phyloP scores from a whole-genome alignment of 2,329 filamentous ascomycete species.

The Pyricularia sp. region DNA sequence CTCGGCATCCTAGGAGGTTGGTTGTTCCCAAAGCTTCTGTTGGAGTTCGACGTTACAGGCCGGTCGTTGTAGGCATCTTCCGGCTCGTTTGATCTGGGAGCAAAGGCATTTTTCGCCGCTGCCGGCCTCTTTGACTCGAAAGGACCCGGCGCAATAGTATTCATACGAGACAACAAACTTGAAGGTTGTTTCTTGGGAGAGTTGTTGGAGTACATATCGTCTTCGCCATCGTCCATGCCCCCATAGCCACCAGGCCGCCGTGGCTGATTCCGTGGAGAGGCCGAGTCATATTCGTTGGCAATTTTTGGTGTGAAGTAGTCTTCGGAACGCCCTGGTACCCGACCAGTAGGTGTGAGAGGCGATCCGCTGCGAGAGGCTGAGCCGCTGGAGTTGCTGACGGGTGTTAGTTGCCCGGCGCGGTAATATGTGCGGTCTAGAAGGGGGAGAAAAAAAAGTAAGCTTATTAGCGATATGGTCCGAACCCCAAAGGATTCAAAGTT shows the following conservation, averaged over 20 bases:
- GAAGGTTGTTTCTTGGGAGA: conserved; percentile 34
- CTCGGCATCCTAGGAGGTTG: conserved; percentile 30
- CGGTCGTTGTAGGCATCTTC: conserved; percentile 16
- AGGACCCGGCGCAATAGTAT: conserved; percentile 56
- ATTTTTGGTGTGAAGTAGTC: conserved; percentile 38
- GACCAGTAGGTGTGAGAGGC: conserved; percentile 45
- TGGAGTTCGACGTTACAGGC: conserved; percentile 21
- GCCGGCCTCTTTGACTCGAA: conserved; percentile 39
- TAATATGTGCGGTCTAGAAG: conserved; percentile 43
- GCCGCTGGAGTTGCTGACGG: conserved; percentile 49
- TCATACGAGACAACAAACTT: conserved; percentile 50
- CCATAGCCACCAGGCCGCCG: conserved; percentile 40
- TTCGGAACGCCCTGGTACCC: conserved; percentile 30
- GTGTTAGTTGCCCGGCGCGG: conserved; percentile 51
- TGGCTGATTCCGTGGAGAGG: conserved; percentile 25
- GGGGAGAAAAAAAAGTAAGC: not conserved
- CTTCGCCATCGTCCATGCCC: conserved; percentile 31
- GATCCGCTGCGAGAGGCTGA: conserved; percentile 46
- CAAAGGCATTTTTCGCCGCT: conserved; percentile 22
- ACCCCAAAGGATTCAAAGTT: not conserved
- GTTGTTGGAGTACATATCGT: conserved; percentile 33
- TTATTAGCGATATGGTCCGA: conserved; percentile 20
- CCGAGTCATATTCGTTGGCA: conserved; percentile 29
- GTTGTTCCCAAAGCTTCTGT: conserved; percentile 22
- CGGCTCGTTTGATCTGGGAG: conserved; percentile 11